Conservation (phyloP, 78 protist species). For the Dictyostelium brefeldianum region DNA sequence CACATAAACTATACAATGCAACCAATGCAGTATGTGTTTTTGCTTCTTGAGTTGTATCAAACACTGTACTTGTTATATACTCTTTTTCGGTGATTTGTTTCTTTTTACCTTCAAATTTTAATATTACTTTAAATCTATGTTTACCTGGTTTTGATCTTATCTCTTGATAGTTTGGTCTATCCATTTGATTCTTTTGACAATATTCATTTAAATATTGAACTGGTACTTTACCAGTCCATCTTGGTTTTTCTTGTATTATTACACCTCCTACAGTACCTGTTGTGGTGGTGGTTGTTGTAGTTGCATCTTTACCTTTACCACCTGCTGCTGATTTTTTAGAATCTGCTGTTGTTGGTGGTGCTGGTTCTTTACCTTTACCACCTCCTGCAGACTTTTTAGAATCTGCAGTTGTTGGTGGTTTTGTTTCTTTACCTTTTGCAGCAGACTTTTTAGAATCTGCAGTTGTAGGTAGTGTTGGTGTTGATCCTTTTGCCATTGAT, state of each 20-base stretch:
- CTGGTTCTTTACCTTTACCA: background rate
- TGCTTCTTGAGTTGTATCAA: slow-evolving; percentile 27
- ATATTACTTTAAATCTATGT: slow-evolving; percentile 12
- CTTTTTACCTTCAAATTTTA: slow-evolving; percentile 64
- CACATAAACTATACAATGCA: slow-evolving; percentile 41
- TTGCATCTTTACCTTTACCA: background rate
- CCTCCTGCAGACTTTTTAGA: background rate
- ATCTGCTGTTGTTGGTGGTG: background rate
- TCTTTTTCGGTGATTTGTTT: slow-evolving; percentile 25
- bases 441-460: background rate
- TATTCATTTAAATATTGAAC: slow-evolving; percentile 74
- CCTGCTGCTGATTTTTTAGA: background rate
- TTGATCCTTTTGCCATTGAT: slow-evolving; percentile 5
- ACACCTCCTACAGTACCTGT: background rate
- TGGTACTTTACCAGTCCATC: slow-evolving; percentile 75
- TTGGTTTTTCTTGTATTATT: slow-evolving; percentile 33
- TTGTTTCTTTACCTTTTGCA: background rate
- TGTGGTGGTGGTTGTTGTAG: background rate
- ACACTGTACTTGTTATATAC: background rate
- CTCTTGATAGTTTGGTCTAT: slow-evolving; percentile 51
- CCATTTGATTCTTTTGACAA: slow-evolving; percentile 78
- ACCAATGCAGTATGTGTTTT: slow-evolving; percentile 52
- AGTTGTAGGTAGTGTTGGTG: background rate
- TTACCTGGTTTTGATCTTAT: background rate
- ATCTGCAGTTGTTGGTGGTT: background rate